phyloP scores from a whole-genome alignment of 768 basidiomycete species.

The Pholiota microspora region DNA sequence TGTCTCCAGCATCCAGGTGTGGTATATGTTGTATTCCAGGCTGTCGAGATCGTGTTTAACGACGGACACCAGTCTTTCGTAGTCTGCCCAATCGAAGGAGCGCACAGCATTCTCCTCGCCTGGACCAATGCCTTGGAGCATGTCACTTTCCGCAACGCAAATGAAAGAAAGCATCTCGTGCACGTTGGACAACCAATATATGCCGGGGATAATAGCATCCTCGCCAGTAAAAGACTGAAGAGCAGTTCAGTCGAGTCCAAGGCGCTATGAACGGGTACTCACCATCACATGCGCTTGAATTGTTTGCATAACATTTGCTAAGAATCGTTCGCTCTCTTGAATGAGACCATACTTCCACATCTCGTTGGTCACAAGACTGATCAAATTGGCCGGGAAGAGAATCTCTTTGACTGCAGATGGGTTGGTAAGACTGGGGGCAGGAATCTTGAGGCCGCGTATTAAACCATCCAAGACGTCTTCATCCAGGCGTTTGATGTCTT shows the following conservation, averaged over 20 bases:
- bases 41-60: conserved; percentile 99
- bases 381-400: conserved; percentile 97
- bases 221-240: conserved; percentile 84
- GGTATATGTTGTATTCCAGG: conserved; percentile 99
- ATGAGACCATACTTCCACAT: conserved; percentile 99
- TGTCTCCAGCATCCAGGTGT: conserved; percentile 98
- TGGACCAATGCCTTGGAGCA: conserved; percentile 96
- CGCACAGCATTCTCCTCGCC: conserved; percentile 91
- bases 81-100: conserved; percentile 95
- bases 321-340: conserved; percentile 93
- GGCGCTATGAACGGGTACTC: no score
- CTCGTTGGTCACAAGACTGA: conserved; percentile 97
- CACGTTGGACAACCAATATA: conserved; percentile 99
- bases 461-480: conserved; percentile 92
- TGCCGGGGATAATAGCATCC: conserved; percentile 93
- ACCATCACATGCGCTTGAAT: conserved; percentile 99
- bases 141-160: conserved; percentile 97
- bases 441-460: conserved; percentile 90
- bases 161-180: conserved; percentile 99
- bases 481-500: conserved; percentile 85
- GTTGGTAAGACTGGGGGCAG: conserved; percentile 83
- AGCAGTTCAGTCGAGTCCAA: not conserved
- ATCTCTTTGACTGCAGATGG: conserved; percentile 97
- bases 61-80: conserved; percentile 94
- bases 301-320: conserved; percentile 98